These are phyloP conservation scores for Pascua guehoae DNA, from an alignment of 1,284 basidiomycete species.

Conservation along the genomic window DNA sequence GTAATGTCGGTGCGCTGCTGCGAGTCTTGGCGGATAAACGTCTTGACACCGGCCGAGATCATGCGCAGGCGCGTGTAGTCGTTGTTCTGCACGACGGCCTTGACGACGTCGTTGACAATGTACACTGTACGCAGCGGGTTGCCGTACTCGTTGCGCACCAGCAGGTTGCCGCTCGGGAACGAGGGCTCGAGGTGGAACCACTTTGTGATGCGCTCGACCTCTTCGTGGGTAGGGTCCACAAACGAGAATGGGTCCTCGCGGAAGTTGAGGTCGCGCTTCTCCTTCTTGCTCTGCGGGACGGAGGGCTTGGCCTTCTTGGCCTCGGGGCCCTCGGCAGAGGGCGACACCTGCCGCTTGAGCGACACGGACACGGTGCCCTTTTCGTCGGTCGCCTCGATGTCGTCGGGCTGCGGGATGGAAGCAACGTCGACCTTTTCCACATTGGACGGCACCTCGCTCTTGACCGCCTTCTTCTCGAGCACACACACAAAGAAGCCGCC, in stretches of 20 bases:
- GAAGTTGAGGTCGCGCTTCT: slow-evolving; percentile 57
- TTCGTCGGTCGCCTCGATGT: slow-evolving; percentile 21
- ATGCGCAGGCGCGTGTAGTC: slow-evolving; percentile 81
- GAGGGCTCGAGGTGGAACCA: slow-evolving; percentile 68
- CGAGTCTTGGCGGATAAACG: slow-evolving; percentile 58
- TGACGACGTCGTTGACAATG: slow-evolving; percentile 80
- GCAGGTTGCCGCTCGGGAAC: slow-evolving; percentile 60
- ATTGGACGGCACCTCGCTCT: slow-evolving; percentile 4
- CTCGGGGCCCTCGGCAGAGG: slow-evolving; percentile 16
- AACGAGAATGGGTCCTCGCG: slow-evolving; percentile 90
- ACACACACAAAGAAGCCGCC: slow-evolving; percentile 97
- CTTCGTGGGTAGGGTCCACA: slow-evolving; percentile 65
- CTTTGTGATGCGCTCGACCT: slow-evolving; percentile 61
- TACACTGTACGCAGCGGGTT: slow-evolving; percentile 78
- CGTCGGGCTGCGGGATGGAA: slow-evolving; percentile 10
- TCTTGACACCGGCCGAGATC: slow-evolving; percentile 85
- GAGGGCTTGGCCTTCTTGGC: slow-evolving; percentile 23
- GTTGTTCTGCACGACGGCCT: slow-evolving; percentile 73
- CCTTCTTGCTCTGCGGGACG: slow-evolving; percentile 32
- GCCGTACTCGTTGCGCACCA: slow-evolving; percentile 85
- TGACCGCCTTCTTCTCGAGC: slow-evolving; percentile 57
- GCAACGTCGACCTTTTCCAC: slow-evolving; percentile 9
- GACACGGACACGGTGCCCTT: slow-evolving; percentile 16
- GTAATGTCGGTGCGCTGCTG: slow-evolving; percentile 47
- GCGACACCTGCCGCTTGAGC: slow-evolving; percentile 27